phyloP scores from a whole-genome alignment of 179 eudicot species.

The Beta macrorhiza region DNA sequence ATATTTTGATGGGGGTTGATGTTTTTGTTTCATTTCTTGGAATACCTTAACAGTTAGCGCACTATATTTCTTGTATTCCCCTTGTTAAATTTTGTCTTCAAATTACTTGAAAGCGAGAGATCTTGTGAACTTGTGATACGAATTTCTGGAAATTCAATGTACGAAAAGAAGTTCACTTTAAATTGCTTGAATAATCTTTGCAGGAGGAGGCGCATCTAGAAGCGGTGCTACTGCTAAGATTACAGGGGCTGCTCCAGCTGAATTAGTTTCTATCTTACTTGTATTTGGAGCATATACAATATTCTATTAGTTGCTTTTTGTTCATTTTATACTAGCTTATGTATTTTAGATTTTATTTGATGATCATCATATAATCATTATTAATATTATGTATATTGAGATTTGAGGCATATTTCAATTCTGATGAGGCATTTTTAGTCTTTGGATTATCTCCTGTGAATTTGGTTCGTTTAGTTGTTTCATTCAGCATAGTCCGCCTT shows the following conservation, averaged over 20 bases:
- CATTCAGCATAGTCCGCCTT: too few species aligned
- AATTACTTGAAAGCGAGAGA: too few species aligned
- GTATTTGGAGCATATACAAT: slow-evolving; percentile 1
- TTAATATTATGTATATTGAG: too few species aligned
- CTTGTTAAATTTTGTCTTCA: too few species aligned
- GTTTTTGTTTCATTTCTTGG: not conserved
- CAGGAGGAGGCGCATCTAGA: not conserved
- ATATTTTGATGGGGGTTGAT: not conserved
- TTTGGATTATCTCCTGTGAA: not conserved
- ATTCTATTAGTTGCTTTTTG: slow-evolving; percentile 11
- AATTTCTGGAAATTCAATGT: not conserved
- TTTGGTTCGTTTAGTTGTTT: not conserved
- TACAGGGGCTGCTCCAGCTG: not conserved
- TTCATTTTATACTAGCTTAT: not conserved
- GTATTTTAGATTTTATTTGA: not conserved
- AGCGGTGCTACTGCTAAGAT: not conserved
- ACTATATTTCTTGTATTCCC: too few species aligned
- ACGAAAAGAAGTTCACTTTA: not conserved
- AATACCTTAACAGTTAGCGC: too few species aligned
- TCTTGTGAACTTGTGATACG: too few species aligned
- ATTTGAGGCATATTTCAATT: not conserved
- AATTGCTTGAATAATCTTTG: not conserved
- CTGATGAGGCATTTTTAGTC: not conserved
- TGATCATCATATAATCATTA: not conserved
- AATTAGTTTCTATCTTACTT: slow-evolving; percentile 14